Evolutionary conservation across 495 filamentous ascomycete species (phyloP), one percentile per base, ranked within the genome.

Genomic region (Rostrohypoxylon terebratum): DNA sequence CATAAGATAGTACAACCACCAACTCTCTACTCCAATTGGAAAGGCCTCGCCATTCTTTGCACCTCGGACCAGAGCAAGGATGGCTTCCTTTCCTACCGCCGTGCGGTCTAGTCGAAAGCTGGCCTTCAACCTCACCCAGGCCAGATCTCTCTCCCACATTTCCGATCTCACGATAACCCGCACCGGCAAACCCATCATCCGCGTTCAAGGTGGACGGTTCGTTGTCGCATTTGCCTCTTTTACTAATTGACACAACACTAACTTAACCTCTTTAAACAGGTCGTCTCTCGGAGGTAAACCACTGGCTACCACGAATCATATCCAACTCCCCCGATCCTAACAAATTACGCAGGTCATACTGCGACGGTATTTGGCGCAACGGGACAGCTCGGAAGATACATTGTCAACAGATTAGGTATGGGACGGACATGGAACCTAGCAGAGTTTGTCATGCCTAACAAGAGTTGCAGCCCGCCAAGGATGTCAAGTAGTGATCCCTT

Each of bases 351-450:
- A 93, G 94, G 93, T 59, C 93, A 98, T 81, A 98, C 94, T 66
- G 94, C 92, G 36, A 99, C 96, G 45, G 94, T 99, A 76, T 99
- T 99, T 81, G 96, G 96, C 81, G 96, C 96, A 69, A 97, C 95
- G 45, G 96, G 96, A 70, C 94, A 96, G 80, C 87, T 99, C 42
- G 96, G 96, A 76, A 91, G 96, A 75, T 99, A 99, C 81, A 96
- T 99, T 81, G 96, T 98, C 76, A 96, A 97, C 82, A 88, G 91
- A 76, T 89, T 99, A 77, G 96, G 96, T 97, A 87, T 71, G 87
- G 58, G 66, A 11, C 47, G 10, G 42, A 45, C 25, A 38, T 45
- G 48, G 36, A 55, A n/a, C 23, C 55, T 47, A 54, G 70, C 45
- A 60, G 20, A 28, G 6, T 20, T 11, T 25, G 54, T 14, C 40